These are phyloP conservation scores for Penicillium argentinense DNA, from an alignment of 495 filamentous ascomycete genomes.

Conservation along the genomic window DNA sequence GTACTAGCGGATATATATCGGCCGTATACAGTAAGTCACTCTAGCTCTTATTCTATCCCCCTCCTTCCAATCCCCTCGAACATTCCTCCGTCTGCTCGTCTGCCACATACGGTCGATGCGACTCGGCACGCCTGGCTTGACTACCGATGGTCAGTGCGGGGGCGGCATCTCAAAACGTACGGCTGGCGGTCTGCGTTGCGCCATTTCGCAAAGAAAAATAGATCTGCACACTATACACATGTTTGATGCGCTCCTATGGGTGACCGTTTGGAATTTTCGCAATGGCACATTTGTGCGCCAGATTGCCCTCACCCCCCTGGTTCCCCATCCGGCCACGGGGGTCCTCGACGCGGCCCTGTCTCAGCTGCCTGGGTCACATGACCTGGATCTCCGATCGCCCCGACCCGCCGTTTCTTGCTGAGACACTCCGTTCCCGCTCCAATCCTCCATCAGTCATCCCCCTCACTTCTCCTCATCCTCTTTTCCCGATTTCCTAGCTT, in stretches of 20 bases:
- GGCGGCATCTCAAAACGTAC: conserved; percentile 18
- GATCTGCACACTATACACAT: no score
- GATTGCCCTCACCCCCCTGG: conserved; percentile 1
- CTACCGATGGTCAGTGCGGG: conserved; percentile 32
- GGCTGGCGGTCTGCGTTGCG: no score
- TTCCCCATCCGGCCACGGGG: conserved; percentile 16
- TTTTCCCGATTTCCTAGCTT: conserved; percentile 14
- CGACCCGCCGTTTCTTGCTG: conserved; percentile 4
- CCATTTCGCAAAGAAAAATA: no score
- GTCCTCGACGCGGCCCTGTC: conserved; percentile 19
- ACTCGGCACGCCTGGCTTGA: not conserved
- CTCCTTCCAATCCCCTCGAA: conserved; percentile 6
- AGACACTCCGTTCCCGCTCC: not conserved
- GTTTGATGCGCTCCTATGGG: not conserved
- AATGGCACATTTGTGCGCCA: not conserved
- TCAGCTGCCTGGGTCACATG: conserved; percentile 26
- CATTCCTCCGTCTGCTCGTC: conserved; percentile 3
- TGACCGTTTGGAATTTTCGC: no score
- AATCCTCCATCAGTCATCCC: not conserved
- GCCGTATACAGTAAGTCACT: conserved; percentile 54
- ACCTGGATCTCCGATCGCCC: conserved; percentile 18
- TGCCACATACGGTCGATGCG: conserved; percentile 6
- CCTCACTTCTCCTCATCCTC: conserved; percentile 19
- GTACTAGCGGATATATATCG: conserved; percentile 55
- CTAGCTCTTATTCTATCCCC: conserved; percentile 6